Evolutionary conservation across 2,329 filamentous ascomycete genomes (phyloP), one percentile per base, ranked within the genome.

Genomic region (Penicillium sp.): DNA sequence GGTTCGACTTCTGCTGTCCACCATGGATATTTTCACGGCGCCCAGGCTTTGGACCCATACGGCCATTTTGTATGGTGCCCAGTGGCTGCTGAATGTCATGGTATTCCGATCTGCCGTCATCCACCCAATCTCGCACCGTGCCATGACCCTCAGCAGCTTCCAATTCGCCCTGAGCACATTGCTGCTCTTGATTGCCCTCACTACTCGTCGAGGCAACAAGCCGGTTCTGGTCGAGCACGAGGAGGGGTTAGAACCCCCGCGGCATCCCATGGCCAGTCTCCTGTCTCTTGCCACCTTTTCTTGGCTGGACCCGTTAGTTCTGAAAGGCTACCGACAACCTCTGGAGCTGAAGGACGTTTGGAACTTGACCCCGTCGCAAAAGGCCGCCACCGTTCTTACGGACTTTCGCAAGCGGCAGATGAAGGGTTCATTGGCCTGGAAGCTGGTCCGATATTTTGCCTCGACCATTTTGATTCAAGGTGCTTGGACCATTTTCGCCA

Each of bases 21-120:
- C 74, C 48, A 72, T 75, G 40, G 71, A 84, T 76, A 73, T 83
- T 74, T 64, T 83, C 78, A 79, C 90, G 75, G 81, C 94, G 13
- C 86, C 88, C 8, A 80, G 82, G 52, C 76, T 97, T 8, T 99
- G 94, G 94, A 92, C 92, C 67, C 94, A 99, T 72, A 97, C 94
- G 0, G 88, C 90, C 18, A 75, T 81, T 56, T 84, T 99, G 48
- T 99, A 99, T 71, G 81, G 82, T 48, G 76, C 85, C 48, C 87
- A 92, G 69, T 99, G 92, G 90, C 65, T 94, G 5, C 86, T 92
- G 64, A 79, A 81, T 8, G 57, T 92, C 22, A 77, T 90, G 60
- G 73, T 92, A 5, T 94, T 97, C 76, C 90, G 94, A 51, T 96
- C 92, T 2, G 86, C 83, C 46, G 74, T 97, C 52, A 85, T 97